Base-by-base conservation (phyloP, 2,329 filamentous ascomycete genomes). In the Neocucurbitaria cava region DNA sequence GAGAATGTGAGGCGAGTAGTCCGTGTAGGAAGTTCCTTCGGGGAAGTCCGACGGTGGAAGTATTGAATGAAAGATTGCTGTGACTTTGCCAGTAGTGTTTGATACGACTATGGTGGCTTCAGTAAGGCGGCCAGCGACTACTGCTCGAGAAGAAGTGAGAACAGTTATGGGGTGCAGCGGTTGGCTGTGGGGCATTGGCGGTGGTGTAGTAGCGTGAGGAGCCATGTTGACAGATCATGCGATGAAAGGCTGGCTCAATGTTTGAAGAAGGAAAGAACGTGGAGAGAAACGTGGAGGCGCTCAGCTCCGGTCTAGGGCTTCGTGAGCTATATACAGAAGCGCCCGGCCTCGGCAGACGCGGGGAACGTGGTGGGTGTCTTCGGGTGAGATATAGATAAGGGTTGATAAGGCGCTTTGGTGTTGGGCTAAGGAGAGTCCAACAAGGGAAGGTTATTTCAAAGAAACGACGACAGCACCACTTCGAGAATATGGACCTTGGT, bases 71-170 rank as follows among this genome's bases (percentile, higher is more conserved):
- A 88, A 85, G 57, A 96, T 85, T 2, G 88, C 87, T 40, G 89
- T 83, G 68, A 98, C 96, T 79, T 93, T 96, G 70, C 95, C 95
- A 0, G 91, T 93, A 38, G 74, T 73, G 6, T 86, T 85, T 2
- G 91, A 96, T 65, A 97, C 81, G 51, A 89, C 83, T 54, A 99
- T 87, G 11, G 93, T 96, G 54, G 92, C 94, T 18, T 92, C 88
- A 2, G 89, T 92, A 41, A 96, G 78, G 39, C 86, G 82, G 53
- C 89, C 87, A 41, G 89, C 89, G 65, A 98, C 82, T 46, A 98
- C 87, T 52, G 91, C 91, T 66, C 93, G 86, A 23, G 89, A 90
- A 1, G 95, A 98, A 53, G 89, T 89, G 53, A 98, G 83, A 54
- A 97, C 91, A 39, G 86, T 87, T 67, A 93, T 84, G 17, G 81